phyloP scores from a whole-genome alignment of 1,284 basidiomycete species.

The Heterobasidion occidentale region DNA sequence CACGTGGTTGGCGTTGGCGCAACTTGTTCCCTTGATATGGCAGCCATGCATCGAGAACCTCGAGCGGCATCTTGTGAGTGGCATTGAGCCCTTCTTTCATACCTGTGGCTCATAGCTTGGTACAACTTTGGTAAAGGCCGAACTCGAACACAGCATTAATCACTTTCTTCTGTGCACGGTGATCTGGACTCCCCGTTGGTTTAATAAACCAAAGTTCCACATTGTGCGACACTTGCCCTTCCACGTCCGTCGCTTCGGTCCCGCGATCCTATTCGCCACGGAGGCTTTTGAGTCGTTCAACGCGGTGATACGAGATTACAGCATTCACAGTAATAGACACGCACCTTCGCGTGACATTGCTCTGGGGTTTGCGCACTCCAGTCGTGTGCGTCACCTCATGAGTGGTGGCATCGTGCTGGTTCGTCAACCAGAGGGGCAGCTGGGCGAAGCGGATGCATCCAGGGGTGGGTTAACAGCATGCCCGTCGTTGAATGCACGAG shows the following conservation, averaged over 20 bases:
- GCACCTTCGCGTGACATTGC: background rate
- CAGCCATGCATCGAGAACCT: slow-evolving; percentile 20
- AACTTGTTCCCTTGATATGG: slow-evolving; percentile 17
- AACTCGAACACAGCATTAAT: background rate
- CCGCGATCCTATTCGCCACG: background rate
- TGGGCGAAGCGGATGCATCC: too few relatives aligned
- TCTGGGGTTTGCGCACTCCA: background rate
- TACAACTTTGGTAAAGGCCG: background rate
- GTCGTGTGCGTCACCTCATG: background rate
- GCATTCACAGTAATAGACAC: background rate
- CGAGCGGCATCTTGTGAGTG: slow-evolving; percentile 9
- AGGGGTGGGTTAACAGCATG: too few relatives aligned
- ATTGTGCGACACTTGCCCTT: background rate
- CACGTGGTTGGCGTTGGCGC: slow-evolving; percentile 18
- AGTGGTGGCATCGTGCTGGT: too few relatives aligned
- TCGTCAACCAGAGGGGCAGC: too few relatives aligned
- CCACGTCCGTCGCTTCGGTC: background rate
- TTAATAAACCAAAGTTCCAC: background rate
- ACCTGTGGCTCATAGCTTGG: too few relatives aligned
- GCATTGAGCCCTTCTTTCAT: background rate
- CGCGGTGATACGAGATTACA: background rate
- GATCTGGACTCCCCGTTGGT: background rate
- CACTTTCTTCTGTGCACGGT: background rate
- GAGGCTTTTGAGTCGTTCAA: background rate
- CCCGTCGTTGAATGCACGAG: too few relatives aligned